A percentile compares a stretch with the other conserved stretches of the same genome.
Conservation (phyloP, 495 filamentous ascomycete species). For the Daldinia caldariorum region DNA sequence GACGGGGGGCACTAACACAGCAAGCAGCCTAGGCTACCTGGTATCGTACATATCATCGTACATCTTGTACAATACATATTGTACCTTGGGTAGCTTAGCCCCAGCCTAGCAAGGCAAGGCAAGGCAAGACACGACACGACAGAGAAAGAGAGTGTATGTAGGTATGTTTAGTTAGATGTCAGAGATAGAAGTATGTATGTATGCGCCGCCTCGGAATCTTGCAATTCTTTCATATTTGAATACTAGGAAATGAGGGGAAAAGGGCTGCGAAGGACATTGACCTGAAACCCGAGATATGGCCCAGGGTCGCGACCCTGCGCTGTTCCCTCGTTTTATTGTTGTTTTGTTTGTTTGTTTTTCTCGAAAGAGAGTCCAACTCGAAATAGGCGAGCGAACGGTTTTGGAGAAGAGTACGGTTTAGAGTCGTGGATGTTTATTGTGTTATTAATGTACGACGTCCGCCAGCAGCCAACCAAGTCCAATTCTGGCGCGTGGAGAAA, state of each 20-base stretch:
- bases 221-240: slow-evolving; percentile 19
- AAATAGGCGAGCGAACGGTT: slow-evolving; percentile 39
- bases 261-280: slow-evolving; percentile 16
- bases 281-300: slow-evolving; percentile 33
- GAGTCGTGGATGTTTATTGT: slow-evolving; percentile 39
- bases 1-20: slow-evolving; percentile 15
- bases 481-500: slow-evolving; percentile 47
- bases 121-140: not conserved
- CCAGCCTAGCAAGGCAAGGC: slow-evolving; percentile 2
- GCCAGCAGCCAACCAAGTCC: slow-evolving; percentile 41
- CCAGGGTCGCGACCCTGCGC: slow-evolving; percentile 36
- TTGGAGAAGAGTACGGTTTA: slow-evolving; percentile 18
- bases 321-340: slow-evolving; percentile 36
- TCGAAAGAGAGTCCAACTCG: slow-evolving; percentile 23
- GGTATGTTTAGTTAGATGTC: not conserved
- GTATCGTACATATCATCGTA: slow-evolving; percentile 1
- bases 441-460: slow-evolving; percentile 21
- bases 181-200: slow-evolving; percentile 4
- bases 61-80: not conserved
- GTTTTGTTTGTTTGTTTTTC: slow-evolving; percentile 35
- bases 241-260: slow-evolving; percentile 12
- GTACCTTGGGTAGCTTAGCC: not conserved
- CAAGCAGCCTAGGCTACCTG: slow-evolving; percentile 9
- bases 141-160: not conserved
- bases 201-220: slow-evolving; percentile 28